Evolutionary conservation across 768 basidiomycete species (phyloP).

Genomic region (Tulasnella sp.): DNA sequence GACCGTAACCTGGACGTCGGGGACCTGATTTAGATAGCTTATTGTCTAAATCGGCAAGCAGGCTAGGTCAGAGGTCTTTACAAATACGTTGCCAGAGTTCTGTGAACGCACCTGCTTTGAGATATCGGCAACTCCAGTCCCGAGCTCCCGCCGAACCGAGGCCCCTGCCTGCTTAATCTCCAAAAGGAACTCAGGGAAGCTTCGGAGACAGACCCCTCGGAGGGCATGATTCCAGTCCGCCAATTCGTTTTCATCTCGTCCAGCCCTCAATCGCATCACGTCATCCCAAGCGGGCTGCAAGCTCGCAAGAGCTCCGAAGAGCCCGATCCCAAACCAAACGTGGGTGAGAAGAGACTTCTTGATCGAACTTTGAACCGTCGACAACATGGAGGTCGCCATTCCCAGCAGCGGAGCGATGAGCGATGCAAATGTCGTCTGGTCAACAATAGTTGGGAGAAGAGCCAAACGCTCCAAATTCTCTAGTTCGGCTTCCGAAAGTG

Average conservation of each 20-base stretch:
- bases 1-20: constrained; percentile 69
- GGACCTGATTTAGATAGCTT: constrained; percentile 68
- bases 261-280: constrained; percentile 56
- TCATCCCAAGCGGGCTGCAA: constrained; percentile 70
- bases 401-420: constrained; percentile 67
- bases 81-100: background rate
- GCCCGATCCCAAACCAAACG: constrained; percentile 76
- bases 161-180: constrained; percentile 70
- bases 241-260: constrained; percentile 61
- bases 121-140: constrained; percentile 63
- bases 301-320: constrained; percentile 59
- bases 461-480: constrained; percentile 63
- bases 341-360: constrained; percentile 73
- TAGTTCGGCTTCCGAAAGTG: constrained; percentile 74
- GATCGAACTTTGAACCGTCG: constrained; percentile 64
- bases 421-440: constrained; percentile 59
- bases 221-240: constrained; percentile 70
- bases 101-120: constrained; percentile 48
- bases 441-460: constrained; percentile 58
- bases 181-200: constrained; percentile 82
- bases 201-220: constrained; percentile 70
- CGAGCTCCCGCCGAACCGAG: constrained; percentile 61
- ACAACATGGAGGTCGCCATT: constrained; percentile 67
- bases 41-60: constrained; percentile 54
- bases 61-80: constrained; percentile 42